Evolutionary conservation across 2,329 filamentous ascomycete species (phyloP), one percentile per base, ranked within the genome.

Genomic region (Talaromyces sp.): DNA sequence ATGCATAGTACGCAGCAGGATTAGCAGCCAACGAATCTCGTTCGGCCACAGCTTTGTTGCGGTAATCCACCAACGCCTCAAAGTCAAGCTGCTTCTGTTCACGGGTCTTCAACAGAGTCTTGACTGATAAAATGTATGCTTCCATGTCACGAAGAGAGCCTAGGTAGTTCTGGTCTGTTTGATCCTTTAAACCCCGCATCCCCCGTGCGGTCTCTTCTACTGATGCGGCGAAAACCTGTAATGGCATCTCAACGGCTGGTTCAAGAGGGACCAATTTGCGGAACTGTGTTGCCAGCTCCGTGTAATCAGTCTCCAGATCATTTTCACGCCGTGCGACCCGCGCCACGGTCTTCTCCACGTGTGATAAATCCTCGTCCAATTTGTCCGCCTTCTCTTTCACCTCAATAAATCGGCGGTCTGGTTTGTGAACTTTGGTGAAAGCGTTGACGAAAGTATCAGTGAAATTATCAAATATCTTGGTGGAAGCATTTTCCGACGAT

Each of bases 11-110:
- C 4, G 80, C 77, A 41, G 77, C 74, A 36, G 82, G 81, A 57
- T 87, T 85, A 10, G 86, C 85, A 35, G 85, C 83, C 2, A 96
- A 84, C 14, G 83, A 80, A 73, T 99, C 94, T 43, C 92, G 88
- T 73, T 99, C 94, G 3, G 86, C 78, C 2, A 90, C 91, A 1
- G 90, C 91, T 71, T 96, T 96, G 76, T 90, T 90, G 49, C 97
- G 88, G 73, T 97, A 97, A 70, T 97, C 93, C 24, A 91, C 96
- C 30, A 99, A 82, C 60, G 91, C 92, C 75, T 99, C 94, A 67
- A 93, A 96, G 76, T 99, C 94, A 52, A 99, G 87, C 72, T 99
- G 94, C 71, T 99, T 99, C 77, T 95, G 91, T 77, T 99, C 94
- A 32, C 94, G 87, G 1, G 90, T 90, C 72, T 96, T 96, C 58